These are phyloP conservation scores for Trapa bicornis DNA, from an alignment of 345 rosid species.

Conservation along the genomic window DNA sequence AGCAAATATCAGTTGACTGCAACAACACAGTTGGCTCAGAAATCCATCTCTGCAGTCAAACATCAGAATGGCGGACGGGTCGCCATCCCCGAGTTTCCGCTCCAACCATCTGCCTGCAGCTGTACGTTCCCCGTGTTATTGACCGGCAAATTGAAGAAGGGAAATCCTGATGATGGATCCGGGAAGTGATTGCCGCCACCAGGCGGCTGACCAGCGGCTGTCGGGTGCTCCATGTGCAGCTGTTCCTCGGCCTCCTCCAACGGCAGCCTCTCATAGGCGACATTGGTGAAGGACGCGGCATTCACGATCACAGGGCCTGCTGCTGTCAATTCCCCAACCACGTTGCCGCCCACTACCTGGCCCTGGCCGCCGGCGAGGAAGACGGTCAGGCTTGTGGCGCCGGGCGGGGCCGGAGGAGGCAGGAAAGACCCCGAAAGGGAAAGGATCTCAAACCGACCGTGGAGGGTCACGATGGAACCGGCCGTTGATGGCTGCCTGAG, in stretches of 20 bases:
- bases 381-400: conserved; percentile 31
- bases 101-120: conserved; percentile 14
- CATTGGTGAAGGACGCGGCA: conserved; percentile 32
- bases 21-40: neutral
- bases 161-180: conserved; percentile 18
- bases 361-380: conserved; percentile 37
- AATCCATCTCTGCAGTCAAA: neutral
- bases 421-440: conserved; percentile 34
- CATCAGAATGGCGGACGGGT: neutral
- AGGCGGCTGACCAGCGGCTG: conserved; percentile 6
- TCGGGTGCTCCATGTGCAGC: conserved; percentile 14
- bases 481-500: conserved; percentile 33
- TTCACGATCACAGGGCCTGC: conserved; percentile 34
- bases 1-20: neutral
- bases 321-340: conserved; percentile 32
- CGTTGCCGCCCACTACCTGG: conserved; percentile 32
- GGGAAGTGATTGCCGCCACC: conserved; percentile 16
- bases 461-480: conserved; percentile 24
- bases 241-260: conserved; percentile 27
- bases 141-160: conserved; percentile 30
- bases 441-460: conserved; percentile 35
- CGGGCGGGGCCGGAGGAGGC: conserved; percentile 39
- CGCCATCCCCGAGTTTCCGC: neutral
- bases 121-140: conserved; percentile 21
- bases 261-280: conserved; percentile 34